These are phyloP conservation scores for Pleurotus tuoliensis DNA, from an alignment of 768 basidiomycete species.

Conservation along the genomic window DNA sequence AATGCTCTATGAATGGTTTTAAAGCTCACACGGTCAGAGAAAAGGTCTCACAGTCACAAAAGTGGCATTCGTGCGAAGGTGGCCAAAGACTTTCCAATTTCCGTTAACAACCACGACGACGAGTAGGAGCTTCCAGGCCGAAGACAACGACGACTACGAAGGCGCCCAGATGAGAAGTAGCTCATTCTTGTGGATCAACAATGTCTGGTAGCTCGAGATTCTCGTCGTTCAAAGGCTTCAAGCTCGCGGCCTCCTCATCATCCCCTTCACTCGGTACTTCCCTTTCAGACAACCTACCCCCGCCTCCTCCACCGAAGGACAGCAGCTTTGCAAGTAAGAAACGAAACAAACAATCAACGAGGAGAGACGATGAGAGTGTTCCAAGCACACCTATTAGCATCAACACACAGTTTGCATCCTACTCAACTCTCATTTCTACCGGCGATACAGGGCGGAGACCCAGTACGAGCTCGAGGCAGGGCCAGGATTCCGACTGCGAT, in stretches of 20 bases:
- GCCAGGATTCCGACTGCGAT: conserved; percentile 15
- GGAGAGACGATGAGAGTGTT: conserved; percentile 30
- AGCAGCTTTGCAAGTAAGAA: conserved; percentile 40
- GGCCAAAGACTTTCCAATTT: no score
- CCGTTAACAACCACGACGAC: no score
- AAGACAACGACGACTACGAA: no score
- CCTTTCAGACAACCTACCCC: conserved; percentile 30
- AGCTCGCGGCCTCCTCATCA: conserved; percentile 5
- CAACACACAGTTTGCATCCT: conserved; percentile 33
- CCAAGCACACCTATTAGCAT: conserved; percentile 26
- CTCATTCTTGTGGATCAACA: no score
- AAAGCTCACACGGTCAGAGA: no score
- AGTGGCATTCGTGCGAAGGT: no score
- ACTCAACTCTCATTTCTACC: conserved; percentile 3
- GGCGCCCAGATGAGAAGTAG: no score
- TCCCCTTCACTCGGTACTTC: background rate
- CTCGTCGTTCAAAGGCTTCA: conserved; percentile 14
- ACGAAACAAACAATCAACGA: conserved; percentile 14
- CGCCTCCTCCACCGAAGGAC: conserved; percentile 67
- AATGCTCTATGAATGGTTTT: no score
- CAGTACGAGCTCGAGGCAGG: conserved; percentile 23
- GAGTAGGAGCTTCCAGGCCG: no score
- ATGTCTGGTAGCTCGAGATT: conserved; percentile 8
- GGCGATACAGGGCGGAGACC: conserved; percentile 17
- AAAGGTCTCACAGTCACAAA: no score